Percentiles rank a stretch among this genome's conserved stretches.
Conservation (phyloP, 192 early-diverging fungal genomes). For the Funneliformis mosseae region DNA sequence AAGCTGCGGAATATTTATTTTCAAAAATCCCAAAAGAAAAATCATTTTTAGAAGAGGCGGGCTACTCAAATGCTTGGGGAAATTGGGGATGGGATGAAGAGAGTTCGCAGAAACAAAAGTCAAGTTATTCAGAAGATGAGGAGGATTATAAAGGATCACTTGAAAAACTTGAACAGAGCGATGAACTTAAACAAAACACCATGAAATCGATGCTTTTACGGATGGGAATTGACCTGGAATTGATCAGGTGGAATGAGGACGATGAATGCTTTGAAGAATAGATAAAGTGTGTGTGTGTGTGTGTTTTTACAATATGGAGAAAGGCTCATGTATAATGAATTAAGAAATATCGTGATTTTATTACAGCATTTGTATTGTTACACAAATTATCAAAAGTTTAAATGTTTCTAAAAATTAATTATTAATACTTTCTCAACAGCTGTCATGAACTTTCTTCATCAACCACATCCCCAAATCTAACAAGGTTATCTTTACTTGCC, state of each 20-base stretch:
- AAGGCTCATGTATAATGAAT: no score
- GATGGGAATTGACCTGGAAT: slow-evolving; percentile 15
- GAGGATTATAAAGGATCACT: neutral
- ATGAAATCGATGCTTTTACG: slow-evolving; percentile 24
- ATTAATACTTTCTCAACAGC: no score
- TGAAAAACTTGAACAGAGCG: neutral
- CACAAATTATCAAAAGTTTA: no score
- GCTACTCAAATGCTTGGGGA: neutral
- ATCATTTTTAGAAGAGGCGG: slow-evolving; percentile 11
- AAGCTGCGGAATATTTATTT: slow-evolving; percentile 22
- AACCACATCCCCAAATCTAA: no score
- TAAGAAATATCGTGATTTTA: no score
- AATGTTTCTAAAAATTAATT: no score
- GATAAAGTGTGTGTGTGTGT: neutral
- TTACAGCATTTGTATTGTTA: no score
- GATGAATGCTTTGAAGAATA: slow-evolving; percentile 31
- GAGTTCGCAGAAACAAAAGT: neutral
- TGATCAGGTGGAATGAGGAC: slow-evolving; percentile 30
- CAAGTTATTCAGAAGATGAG: slow-evolving; percentile 3
- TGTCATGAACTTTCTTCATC: no score
- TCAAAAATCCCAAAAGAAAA: neutral
- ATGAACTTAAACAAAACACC: neutral
- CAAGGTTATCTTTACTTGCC: neutral
- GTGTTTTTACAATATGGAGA: no score
- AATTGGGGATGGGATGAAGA: slow-evolving; percentile 11